A percentile compares a stretch with the other conserved stretches of the same genome.
Evolutionary conservation across 495 filamentous ascomycete species (phyloP).

Genomic region (Hypoxylon intermedium): DNA sequence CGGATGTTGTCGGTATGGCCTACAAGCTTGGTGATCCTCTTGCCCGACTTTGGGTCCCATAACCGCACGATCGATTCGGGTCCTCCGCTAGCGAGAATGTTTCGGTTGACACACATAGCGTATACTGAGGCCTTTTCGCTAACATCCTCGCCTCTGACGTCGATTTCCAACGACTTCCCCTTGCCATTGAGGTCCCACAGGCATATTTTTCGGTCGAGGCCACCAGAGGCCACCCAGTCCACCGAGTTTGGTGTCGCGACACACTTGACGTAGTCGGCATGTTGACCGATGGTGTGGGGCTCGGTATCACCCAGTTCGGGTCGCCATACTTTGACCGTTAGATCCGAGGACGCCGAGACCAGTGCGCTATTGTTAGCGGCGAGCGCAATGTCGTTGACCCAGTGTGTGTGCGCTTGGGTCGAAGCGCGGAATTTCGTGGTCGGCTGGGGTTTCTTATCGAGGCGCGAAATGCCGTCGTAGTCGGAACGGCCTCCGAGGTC

Average conservation of each 20-base stretch:
- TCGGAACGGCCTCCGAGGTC: conserved; percentile 55
- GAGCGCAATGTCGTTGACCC: conserved; percentile 96
- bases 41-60: conserved; percentile 91
- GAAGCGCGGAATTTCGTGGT: conserved; percentile 81
- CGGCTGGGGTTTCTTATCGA: conserved; percentile 43
- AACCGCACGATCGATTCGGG: conserved; percentile 92
- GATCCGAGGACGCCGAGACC: conserved; percentile 93
- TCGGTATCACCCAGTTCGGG: conserved; percentile 74
- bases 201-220: conserved; percentile 87
- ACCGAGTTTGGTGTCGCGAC: conserved; percentile 78
- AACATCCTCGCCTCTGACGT: conserved; percentile 77
- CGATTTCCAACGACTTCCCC: conserved; percentile 84
- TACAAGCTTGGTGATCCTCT: conserved; percentile 92
- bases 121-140: conserved; percentile 95
- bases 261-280: conserved; percentile 95
- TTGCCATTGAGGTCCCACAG: conserved; percentile 91
- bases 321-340: conserved; percentile 93
- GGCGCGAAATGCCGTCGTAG: conserved; percentile 33
- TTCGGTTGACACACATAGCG: conserved; percentile 75
- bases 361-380: conserved; percentile 81
- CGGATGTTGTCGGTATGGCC: conserved; percentile 98
- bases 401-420: conserved; percentile 97
- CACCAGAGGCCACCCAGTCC: conserved; percentile 95
- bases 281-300: conserved; percentile 86
- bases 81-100: conserved; percentile 86